Evolutionary conservation across 257 asterid genomes (phyloP), one percentile per base, ranked within the genome.

Genomic region (Solanum appendiculatum): DNA sequence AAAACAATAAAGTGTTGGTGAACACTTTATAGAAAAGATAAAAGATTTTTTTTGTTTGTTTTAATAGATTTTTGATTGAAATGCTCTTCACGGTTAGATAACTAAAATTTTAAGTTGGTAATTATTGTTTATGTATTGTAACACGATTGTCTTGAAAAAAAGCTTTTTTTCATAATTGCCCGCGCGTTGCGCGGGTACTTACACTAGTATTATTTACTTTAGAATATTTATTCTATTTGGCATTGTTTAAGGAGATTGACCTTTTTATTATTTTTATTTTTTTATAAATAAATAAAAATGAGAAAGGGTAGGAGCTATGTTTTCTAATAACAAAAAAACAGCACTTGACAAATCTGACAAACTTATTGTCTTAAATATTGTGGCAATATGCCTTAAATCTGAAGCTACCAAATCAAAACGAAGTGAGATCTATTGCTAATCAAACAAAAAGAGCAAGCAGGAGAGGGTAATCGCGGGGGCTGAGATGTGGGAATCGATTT

Each of bases 401-500:
- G 56, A 69, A 69, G 77, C 77, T 27, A 29, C 33, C 82, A 39
- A 42, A 37, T 39, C 51, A 37, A 37, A 33, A 66, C 21, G 25
- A 75, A 75, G 6, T 3, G 83, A 75, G 58, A 75, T 75, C 83
- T 75, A 54, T 54, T 75, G 58, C 21, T 36, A 6, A 69, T 75
- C 20, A 13, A 39, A 5, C 40, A 7, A 40, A 23, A n/a, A 74
- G 33, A 63, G 70, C 70, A n/a, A 63, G 29, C 51, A 5, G 51
- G 86, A 54, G 60, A 78, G 56, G 36, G 40, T 78, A 86, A 31
- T 27, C 21, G 16, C 16, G n/a, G 80, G 80, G 63, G 64, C 54
- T 87, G 91, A 87, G 88, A 97, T 96, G 99, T 97, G 99, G 99
- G 98, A 94, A 93, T 90, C 98, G 84, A 91, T 95, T 87, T 93